These are phyloP conservation scores for Fusarium decemcellulare DNA, from an alignment of 2,329 filamentous ascomycete species.

Conservation along the genomic window DNA sequence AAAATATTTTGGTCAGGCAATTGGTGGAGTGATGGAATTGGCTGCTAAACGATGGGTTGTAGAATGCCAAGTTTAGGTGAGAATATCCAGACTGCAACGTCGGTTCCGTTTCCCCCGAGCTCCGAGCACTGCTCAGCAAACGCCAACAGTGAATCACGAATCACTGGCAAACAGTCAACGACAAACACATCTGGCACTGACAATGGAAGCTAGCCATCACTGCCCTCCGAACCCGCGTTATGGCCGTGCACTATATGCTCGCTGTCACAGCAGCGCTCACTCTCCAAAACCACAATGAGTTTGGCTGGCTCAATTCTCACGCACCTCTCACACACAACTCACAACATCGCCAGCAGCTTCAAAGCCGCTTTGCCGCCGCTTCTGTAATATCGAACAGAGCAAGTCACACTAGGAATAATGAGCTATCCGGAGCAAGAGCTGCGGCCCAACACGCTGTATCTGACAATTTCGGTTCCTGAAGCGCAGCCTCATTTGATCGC, in stretches of 20 bases:
- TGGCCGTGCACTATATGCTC: neutral
- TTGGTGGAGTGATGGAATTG: neutral
- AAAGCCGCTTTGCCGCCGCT: neutral
- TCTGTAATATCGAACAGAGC: neutral
- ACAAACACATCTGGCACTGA: neutral
- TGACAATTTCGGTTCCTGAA: constrained; percentile 43
- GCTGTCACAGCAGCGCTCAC: too few relatives aligned
- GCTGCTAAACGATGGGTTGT: neutral
- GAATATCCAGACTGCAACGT: neutral
- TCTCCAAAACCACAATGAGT: neutral
- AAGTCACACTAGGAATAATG: constrained; percentile 14
- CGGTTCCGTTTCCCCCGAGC: neutral
- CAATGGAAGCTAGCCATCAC: constrained; percentile 8
- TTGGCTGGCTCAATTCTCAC: neutral
- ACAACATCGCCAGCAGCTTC: neutral
- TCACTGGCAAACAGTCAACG: neutral
- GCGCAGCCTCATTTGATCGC: constrained; percentile 7
- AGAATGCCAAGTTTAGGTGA: neutral
- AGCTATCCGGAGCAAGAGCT: constrained; percentile 35
- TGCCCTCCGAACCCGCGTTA: neutral
- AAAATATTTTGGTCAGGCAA: neutral
- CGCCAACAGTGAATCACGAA: neutral
- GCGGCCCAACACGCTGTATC: constrained; percentile 43
- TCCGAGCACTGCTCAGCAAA: constrained; percentile 4
- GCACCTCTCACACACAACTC: neutral